phyloP scores from a whole-genome alignment of 2,329 filamentous ascomycete genomes.

The Aspergillus spinulosporus region DNA sequence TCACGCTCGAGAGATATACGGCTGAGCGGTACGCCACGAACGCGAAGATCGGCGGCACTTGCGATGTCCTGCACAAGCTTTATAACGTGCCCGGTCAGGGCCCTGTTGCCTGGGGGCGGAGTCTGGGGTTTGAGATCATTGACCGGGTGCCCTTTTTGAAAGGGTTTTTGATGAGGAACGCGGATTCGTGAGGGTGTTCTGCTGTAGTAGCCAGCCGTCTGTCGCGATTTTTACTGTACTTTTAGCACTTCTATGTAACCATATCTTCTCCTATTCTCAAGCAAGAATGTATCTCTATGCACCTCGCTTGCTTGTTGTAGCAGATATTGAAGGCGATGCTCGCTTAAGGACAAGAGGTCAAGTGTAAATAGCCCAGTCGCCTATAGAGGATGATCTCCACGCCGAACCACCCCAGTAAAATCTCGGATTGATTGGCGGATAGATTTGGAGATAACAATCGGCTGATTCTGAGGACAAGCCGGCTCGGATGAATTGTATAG shows the following conservation, averaged over 20 bases:
- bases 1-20: constrained; percentile 80
- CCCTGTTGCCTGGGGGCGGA: constrained; percentile 76
- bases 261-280: background rate
- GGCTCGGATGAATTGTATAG: too few relatives aligned
- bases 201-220: background rate
- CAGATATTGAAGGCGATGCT: too few relatives aligned
- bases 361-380: too few relatives aligned
- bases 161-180: constrained; percentile 77
- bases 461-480: too few relatives aligned
- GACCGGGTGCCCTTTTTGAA: constrained; percentile 75
- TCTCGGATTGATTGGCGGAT: too few relatives aligned
- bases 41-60: constrained; percentile 73
- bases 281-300: background rate
- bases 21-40: constrained; percentile 80
- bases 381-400: too few relatives aligned
- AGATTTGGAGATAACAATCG: too few relatives aligned
- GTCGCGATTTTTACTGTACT: background rate
- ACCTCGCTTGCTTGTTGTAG: too few relatives aligned
- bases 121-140: constrained; percentile 72
- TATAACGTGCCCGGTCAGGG: constrained; percentile 75
- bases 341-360: too few relatives aligned
- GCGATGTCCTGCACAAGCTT: constrained; percentile 87
- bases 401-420: too few relatives aligned
- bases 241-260: background rate
- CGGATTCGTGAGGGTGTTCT: constrained; percentile 38